A percentile compares a stretch with the other conserved stretches of the same genome.
phyloP scores from a whole-genome alignment of 2,329 filamentous ascomycete genomes.

The Aspergillus sp. region DNA sequence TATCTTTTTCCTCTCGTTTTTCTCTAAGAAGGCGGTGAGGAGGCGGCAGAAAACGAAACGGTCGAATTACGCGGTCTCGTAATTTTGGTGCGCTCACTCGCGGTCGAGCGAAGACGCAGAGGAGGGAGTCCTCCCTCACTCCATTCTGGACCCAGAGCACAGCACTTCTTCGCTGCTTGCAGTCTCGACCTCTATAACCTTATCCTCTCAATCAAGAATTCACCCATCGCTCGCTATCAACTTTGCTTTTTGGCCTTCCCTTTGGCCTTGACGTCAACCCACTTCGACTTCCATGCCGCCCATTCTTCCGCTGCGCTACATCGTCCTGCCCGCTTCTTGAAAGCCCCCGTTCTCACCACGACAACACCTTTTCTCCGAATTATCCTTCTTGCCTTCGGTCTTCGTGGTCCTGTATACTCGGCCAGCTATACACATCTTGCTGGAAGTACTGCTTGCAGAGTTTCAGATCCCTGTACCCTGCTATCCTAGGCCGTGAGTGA shows the following conservation, averaged over 20 bases:
- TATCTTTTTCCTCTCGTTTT: constrained; percentile 7
- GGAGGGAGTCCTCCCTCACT: constrained; percentile 18
- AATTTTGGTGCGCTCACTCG: constrained; percentile 11
- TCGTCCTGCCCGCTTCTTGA: constrained; percentile 41
- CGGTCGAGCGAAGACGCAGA: not conserved
- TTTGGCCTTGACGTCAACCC: constrained; percentile 21
- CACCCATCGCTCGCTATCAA: constrained; percentile 15
- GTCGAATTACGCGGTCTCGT: constrained; percentile 4
- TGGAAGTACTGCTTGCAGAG: constrained; percentile 19
- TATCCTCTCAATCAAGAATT: constrained; percentile 6
- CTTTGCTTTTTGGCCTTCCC: constrained; percentile 12
- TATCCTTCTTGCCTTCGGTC: constrained; percentile 26
- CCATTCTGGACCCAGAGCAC: constrained; percentile 10
- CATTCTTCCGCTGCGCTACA: constrained; percentile 35
- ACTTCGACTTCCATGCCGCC: constrained; percentile 38
- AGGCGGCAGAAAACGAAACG: too few relatives aligned
- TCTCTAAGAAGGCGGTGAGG: constrained; percentile 1
- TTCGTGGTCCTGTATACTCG: not conserved
- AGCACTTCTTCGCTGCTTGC: constrained; percentile 8
- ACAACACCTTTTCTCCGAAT: constrained; percentile 10
- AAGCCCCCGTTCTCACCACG: constrained; percentile 27
- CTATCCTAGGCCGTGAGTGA: constrained; percentile 31
- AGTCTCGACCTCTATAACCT: constrained; percentile 13
- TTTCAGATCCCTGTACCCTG: constrained; percentile 7
- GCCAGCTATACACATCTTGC: constrained; percentile 6